Conservation (phyloP, 2,329 filamentous ascomycete genomes). For the Fusarium bulbicola region DNA sequence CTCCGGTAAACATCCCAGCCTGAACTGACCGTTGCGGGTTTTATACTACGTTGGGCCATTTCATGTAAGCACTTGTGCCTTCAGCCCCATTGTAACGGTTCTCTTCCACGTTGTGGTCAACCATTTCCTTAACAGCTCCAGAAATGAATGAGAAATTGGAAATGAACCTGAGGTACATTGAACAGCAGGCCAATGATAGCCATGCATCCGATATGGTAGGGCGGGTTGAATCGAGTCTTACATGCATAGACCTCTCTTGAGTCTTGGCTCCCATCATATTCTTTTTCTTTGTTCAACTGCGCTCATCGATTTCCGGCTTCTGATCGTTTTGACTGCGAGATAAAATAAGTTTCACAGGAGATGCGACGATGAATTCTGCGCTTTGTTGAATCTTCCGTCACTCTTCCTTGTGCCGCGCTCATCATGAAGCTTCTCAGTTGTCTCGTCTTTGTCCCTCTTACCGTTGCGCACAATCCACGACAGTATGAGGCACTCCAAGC, state of each 20-base stretch:
- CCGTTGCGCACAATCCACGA: conserved; percentile 20
- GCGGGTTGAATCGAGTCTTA: conserved; percentile 25
- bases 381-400: neutral
- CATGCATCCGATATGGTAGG: neutral
- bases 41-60: conserved; percentile 16
- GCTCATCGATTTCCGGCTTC: neutral
- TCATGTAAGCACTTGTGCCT: conserved; percentile 23
- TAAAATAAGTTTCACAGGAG: neutral
- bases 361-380: conserved; percentile 21
- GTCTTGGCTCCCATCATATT: conserved; percentile 18
- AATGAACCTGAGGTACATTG: neutral
- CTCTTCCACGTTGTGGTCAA: conserved; percentile 16
- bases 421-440: conserved; percentile 31
- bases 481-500: conserved; percentile 36
- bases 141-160: conserved; percentile 8
- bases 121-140: neutral
- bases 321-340: neutral
- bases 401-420: neutral
- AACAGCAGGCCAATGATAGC: conserved; percentile 1
- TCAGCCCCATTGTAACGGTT: conserved; percentile 18
- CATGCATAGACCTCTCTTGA: conserved; percentile 27
- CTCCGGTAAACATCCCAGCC: neutral
- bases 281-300: conserved; percentile 20
- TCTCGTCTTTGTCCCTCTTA: conserved; percentile 19
- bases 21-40: conserved; percentile 2